Evolutionary conservation across 805 yeast genomes (phyloP).

Genomic region (Pichia cephalocereana): DNA sequence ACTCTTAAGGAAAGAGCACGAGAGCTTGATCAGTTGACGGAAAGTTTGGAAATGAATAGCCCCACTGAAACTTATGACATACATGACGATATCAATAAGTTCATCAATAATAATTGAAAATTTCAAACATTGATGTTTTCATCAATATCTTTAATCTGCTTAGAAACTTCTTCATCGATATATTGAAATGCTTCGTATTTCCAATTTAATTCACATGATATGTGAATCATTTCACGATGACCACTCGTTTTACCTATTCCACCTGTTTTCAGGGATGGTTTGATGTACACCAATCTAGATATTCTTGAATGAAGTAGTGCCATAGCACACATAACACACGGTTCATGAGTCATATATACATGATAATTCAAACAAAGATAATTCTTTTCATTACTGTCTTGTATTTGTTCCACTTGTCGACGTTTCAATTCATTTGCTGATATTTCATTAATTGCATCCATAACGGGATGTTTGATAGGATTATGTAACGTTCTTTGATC

Average conservation of each 20-base stretch:
- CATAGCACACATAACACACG: conserved; percentile 96
- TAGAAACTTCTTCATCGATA: conserved; percentile 8
- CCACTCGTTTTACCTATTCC: conserved; percentile 50
- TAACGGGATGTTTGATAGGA: conserved; percentile 66
- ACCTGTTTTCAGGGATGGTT: conserved; percentile 41
- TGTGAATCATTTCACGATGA: conserved; percentile 65
- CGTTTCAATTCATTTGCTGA: conserved; percentile 45
- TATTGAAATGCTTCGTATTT: conserved; percentile 46
- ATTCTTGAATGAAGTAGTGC: conserved; percentile 89
- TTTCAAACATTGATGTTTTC: conserved; percentile 16
- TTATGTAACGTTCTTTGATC: conserved; percentile 35
- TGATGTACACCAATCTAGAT: conserved; percentile 53
- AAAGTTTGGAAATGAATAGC: too few relatives aligned
- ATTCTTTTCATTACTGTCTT: conserved; percentile 12
- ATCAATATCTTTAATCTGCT: conserved; percentile 9
- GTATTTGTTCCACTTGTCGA: conserved; percentile 18
- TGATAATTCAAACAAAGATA: conserved; percentile 73
- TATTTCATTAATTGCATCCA: conserved; percentile 58
- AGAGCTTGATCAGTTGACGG: too few relatives aligned
- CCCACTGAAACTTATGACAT: not conserved
- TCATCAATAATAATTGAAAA: not conserved
- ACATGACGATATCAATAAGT: not conserved
- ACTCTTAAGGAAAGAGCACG: too few relatives aligned
- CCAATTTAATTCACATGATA: conserved; percentile 72
- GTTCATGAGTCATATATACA: conserved; percentile 89